phyloP scores from a whole-genome alignment of 164 flowering plant genomes.

The Annona squamosa region DNA sequence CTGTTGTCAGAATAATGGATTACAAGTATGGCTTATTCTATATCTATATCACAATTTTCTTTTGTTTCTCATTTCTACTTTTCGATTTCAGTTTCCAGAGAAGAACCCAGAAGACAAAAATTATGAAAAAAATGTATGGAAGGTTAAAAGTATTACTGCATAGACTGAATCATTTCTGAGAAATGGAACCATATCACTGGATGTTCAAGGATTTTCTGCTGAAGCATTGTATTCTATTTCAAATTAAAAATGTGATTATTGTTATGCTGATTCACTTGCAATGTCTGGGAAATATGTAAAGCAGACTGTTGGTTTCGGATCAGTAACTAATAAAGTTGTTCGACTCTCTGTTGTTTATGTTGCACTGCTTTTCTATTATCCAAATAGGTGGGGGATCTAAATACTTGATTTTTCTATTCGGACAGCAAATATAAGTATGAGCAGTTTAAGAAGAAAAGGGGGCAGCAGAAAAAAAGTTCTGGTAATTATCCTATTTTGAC shows the following conservation, averaged over 20 bases:
- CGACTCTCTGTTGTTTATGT: too few relatives aligned
- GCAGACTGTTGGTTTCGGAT: neutral
- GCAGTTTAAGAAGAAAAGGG: constrained; percentile 77
- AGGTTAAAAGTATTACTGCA: neutral
- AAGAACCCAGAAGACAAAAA: too few relatives aligned
- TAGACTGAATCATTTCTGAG: neutral
- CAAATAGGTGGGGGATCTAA: neutral
- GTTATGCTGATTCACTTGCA: neutral
- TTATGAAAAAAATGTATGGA: neutral
- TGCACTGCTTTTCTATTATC: neutral
- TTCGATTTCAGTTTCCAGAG: neutral
- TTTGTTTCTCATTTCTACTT: neutral
- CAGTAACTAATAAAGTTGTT: neutral
- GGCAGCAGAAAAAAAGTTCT: constrained; percentile 80
- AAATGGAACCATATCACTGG: neutral
- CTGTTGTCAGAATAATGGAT: constrained; percentile 87
- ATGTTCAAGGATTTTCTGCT: neutral
- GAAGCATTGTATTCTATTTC: neutral
- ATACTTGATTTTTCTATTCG: constrained; percentile 10
- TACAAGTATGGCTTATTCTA: constrained; percentile 50
- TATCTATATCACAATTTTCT: neutral
- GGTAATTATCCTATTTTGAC: constrained; percentile 33
- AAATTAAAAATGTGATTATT: neutral
- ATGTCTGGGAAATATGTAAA: neutral
- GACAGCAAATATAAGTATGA: constrained; percentile 83